Percentiles rank a stretch among this genome's conserved stretches.
phyloP scores from a whole-genome alignment of 306 rosid species.

The Aeschynomene evenia region DNA sequence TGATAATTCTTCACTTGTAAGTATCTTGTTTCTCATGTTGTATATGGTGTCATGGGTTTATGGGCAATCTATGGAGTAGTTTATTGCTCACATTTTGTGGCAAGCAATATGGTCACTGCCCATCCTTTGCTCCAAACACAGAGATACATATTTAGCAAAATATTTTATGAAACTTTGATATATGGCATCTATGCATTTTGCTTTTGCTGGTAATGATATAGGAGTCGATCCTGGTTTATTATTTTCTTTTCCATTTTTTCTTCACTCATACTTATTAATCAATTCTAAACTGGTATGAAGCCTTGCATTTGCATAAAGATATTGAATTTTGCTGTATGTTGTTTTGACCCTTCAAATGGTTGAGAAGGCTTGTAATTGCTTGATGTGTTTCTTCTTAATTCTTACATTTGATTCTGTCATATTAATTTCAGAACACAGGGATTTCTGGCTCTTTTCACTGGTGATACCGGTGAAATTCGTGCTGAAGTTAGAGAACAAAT shows the following conservation, averaged over 20 bases:
- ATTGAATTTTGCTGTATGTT: not conserved
- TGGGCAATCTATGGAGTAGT: not conserved
- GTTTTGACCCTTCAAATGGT: not conserved
- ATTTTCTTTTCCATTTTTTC: not conserved
- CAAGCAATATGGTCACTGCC: not conserved
- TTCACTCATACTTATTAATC: not conserved
- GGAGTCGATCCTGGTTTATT: not conserved
- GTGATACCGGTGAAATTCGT: conserved; percentile 97
- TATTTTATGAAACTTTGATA: not conserved
- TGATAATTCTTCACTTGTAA: not conserved
- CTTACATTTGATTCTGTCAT: conserved; percentile 26
- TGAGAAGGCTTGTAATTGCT: not conserved
- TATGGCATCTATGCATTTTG: not conserved
- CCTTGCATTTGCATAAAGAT: not conserved
- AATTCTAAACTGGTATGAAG: not conserved
- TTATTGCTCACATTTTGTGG: conserved; percentile 6
- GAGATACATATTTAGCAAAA: not conserved
- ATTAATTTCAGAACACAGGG: conserved; percentile 80
- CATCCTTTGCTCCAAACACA: not conserved
- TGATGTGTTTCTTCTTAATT: not conserved
- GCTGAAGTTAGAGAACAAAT: conserved; percentile 98
- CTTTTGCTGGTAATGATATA: not conserved
- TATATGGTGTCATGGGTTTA: not conserved
- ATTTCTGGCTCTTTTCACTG: conserved; percentile 92
- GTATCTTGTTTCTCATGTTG: not conserved